phyloP scores from a whole-genome alignment of 345 rosid genomes.

The Moricandia moricandioides region DNA sequence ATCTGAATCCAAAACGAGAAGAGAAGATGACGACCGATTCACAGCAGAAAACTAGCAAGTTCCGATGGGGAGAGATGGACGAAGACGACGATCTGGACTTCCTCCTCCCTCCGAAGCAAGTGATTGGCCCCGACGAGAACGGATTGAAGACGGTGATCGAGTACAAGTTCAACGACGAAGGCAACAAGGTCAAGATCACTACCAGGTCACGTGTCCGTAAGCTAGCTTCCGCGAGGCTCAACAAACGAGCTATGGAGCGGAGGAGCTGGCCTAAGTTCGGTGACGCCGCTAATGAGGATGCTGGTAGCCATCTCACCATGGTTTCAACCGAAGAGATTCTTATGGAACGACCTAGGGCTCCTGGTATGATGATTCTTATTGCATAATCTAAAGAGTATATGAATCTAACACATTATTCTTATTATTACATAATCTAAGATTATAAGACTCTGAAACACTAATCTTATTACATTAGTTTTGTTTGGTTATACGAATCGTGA shows the following conservation, averaged over 20 bases:
- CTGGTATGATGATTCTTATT: constrained; percentile 37
- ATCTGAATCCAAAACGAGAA: constrained; percentile 16
- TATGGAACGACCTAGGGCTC: constrained; percentile 60
- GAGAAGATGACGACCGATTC: constrained; percentile 28
- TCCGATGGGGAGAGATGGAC: constrained; percentile 79
- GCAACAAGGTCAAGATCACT: constrained; percentile 60
- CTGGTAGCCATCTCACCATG: constrained; percentile 64
- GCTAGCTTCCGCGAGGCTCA: constrained; percentile 56
- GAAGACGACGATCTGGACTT: constrained; percentile 67
- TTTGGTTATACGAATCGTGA: neutral
- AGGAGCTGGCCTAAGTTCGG: constrained; percentile 74
- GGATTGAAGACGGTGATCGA: constrained; percentile 71
- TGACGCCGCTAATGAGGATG: constrained; percentile 67
- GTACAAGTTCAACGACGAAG: constrained; percentile 71
- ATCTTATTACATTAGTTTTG: neutral
- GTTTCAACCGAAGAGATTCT: constrained; percentile 73
- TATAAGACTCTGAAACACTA: neutral
- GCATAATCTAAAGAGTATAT: neutral
- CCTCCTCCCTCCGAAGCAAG: constrained; percentile 68
- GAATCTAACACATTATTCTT: neutral
- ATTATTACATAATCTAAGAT: neutral
- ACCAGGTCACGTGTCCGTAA: constrained; percentile 62
- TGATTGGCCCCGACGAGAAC: constrained; percentile 74
- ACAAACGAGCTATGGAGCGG: constrained; percentile 59
- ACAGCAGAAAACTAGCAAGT: constrained; percentile 39